Conservation (phyloP, 129 eudicot species). For the Tanacetum coccineum region DNA sequence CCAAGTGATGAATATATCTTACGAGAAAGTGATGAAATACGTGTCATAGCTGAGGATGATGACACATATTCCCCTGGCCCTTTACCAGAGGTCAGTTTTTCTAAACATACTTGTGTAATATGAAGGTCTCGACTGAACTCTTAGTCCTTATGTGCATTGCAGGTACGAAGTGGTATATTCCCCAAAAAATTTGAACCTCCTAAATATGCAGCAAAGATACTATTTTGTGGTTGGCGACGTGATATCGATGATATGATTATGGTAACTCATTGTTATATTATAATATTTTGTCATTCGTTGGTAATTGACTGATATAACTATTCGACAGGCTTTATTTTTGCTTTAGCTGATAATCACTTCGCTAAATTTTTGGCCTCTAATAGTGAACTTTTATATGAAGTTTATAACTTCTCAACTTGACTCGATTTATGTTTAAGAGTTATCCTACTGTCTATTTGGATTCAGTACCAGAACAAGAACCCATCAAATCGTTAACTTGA, state of each 20-base stretch:
- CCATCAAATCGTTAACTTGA: no score
- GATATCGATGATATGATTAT: conserved; percentile 98
- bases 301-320: not conserved
- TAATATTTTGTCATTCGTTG: conserved; percentile 5
- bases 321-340: no score
- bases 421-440: no score
- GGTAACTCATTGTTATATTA: conserved; percentile 40
- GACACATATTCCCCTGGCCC: conserved; percentile 95
- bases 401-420: no score
- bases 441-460: no score
- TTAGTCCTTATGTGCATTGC: conserved; percentile 26
- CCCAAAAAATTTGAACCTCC: conserved; percentile 78
- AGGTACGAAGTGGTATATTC: conserved; percentile 62
- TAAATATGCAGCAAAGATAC: conserved; percentile 83
- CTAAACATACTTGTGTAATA: conserved; percentile 2
- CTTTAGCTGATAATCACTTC: no score
- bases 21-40: conserved; percentile 85
- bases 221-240: conserved; percentile 99
- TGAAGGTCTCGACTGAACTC: conserved; percentile 10
- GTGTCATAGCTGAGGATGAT: conserved; percentile 98
- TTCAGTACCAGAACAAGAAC: no score
- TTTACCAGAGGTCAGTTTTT: conserved; percentile 61
- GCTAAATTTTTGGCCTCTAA: no score
- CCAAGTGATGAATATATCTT: conserved; percentile 82
- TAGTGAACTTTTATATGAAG: no score